These are phyloP conservation scores for Tylopilus sp. DNA, from an alignment of 768 basidiomycete species.

Conservation along the genomic window DNA sequence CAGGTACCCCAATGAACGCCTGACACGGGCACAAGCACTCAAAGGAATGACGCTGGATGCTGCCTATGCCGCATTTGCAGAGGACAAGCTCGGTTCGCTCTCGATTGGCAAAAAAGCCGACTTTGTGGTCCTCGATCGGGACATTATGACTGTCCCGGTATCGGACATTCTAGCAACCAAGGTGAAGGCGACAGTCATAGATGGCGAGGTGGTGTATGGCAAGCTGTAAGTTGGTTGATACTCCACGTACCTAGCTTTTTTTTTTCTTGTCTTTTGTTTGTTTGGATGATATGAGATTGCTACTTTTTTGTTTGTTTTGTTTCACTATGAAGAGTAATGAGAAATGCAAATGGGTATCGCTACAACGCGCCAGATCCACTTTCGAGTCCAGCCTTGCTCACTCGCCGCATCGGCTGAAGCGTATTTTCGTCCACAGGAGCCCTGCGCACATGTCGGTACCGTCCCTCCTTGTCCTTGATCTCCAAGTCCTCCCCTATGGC, in stretches of 20 bases:
- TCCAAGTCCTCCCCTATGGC: conserved; percentile 79
- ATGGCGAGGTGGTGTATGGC: conserved; percentile 68
- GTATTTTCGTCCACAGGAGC: conserved; percentile 88
- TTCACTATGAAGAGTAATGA: not conserved
- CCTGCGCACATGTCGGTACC: conserved; percentile 82
- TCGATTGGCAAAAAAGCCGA: conserved; percentile 80
- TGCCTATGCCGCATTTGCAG: conserved; percentile 83
- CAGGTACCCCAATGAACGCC: conserved; percentile 74
- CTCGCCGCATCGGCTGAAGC: conserved; percentile 83
- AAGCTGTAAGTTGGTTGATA: conserved; percentile 20
- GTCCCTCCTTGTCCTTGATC: conserved; percentile 78
- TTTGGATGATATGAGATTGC: not conserved
- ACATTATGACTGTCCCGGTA: conserved; percentile 67
- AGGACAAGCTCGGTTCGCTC: conserved; percentile 69
- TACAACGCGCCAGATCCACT: conserved; percentile 40
- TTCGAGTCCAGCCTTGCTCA: conserved; percentile 92
- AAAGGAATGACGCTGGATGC: conserved; percentile 90
- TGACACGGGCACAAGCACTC: conserved; percentile 79
- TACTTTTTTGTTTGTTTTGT: not conserved
- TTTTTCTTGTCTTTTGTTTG: not conserved
- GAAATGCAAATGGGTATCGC: conserved; percentile 15
- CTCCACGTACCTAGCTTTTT: not conserved
- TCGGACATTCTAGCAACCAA: conserved; percentile 62
- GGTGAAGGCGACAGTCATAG: conserved; percentile 72
- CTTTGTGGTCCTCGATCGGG: conserved; percentile 76